A percentile compares a stretch with the other conserved stretches of the same genome.
Conservation (phyloP, 1,139 yeast genomes). For the Candida tropicalis region DNA sequence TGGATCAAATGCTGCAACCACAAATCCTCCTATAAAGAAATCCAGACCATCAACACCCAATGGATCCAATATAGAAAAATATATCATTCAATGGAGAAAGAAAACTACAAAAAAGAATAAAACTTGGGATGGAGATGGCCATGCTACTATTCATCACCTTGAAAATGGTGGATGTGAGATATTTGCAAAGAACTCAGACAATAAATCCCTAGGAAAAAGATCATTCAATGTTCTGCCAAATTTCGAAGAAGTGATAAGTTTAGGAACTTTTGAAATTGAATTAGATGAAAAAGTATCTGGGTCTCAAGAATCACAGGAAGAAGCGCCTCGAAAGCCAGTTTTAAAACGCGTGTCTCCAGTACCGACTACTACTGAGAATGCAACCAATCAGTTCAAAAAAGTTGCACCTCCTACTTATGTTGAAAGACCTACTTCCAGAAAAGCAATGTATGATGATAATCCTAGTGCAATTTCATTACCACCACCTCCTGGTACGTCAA, state of each 20-base stretch:
- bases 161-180: constrained; percentile 13
- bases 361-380: neutral
- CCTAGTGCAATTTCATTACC: constrained; percentile 12
- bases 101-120: constrained; percentile 76
- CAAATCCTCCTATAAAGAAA: constrained; percentile 3
- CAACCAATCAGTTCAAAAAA: constrained; percentile 12
- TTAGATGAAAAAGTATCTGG: constrained; percentile 44
- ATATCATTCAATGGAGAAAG: constrained; percentile 68
- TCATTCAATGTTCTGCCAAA: constrained; percentile 13
- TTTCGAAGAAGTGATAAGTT: constrained; percentile 43
- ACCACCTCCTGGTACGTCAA: constrained; percentile 17
- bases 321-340: constrained; percentile 7
- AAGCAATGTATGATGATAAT: constrained; percentile 14
- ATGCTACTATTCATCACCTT: constrained; percentile 28
- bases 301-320: constrained; percentile 7
- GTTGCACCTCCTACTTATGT: constrained; percentile 13
- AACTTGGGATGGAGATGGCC: constrained; percentile 95
- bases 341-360: constrained; percentile 8
- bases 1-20: constrained; percentile 2
- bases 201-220: constrained; percentile 22
- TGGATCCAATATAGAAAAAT: constrained; percentile 17
- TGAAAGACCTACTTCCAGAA: constrained; percentile 7
- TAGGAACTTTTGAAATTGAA: constrained; percentile 59
- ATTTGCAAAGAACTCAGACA: constrained; percentile 19
- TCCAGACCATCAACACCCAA: constrained; percentile 1